phyloP scores from a whole-genome alignment of 371 early-diverging fungal genomes.

The Synchytrium microbalum region DNA sequence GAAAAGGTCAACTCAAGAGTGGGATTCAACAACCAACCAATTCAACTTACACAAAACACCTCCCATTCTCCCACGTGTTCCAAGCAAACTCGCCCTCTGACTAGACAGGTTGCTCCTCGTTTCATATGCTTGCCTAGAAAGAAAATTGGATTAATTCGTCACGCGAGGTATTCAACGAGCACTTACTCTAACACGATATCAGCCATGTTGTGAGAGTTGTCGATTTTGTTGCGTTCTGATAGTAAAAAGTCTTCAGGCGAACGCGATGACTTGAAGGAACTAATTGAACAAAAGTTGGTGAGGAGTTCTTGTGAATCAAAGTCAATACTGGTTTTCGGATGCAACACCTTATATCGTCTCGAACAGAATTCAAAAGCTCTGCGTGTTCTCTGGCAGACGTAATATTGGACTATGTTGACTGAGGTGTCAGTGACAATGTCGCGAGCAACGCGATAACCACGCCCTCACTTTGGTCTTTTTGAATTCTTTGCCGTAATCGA shows the following conservation, averaged over 20 bases:
- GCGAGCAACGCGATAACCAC: not conserved
- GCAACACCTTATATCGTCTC: slow-evolving; percentile 45
- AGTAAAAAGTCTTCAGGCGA: slow-evolving; percentile 41
- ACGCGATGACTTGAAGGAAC: not conserved
- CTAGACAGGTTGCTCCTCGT: slow-evolving; percentile 48
- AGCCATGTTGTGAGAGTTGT: slow-evolving; percentile 53
- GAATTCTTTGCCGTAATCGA: slow-evolving; percentile 62
- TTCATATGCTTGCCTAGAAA: slow-evolving; percentile 51
- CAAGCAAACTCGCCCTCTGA: slow-evolving; percentile 45
- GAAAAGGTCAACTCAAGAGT: no score
- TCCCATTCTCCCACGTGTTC: slow-evolving; percentile 41
- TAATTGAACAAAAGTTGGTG: slow-evolving; percentile 5
- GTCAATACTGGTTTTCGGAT: not conserved
- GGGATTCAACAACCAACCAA: no score
- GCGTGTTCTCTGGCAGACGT: slow-evolving; percentile 52
- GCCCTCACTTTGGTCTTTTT: slow-evolving; percentile 36
- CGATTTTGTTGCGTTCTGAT: slow-evolving; percentile 52
- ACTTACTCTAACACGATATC: slow-evolving; percentile 58
- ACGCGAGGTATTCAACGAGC: not conserved
- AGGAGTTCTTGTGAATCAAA: slow-evolving; percentile 6
- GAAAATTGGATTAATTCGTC: slow-evolving; percentile 1
- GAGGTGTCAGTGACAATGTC: not conserved
- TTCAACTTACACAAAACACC: slow-evolving; percentile 39
- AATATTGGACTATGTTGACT: slow-evolving; percentile 40
- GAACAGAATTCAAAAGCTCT: slow-evolving; percentile 50